Conservation (phyloP, 164 flowering plant species). For the Cinnamomum chago region DNA sequence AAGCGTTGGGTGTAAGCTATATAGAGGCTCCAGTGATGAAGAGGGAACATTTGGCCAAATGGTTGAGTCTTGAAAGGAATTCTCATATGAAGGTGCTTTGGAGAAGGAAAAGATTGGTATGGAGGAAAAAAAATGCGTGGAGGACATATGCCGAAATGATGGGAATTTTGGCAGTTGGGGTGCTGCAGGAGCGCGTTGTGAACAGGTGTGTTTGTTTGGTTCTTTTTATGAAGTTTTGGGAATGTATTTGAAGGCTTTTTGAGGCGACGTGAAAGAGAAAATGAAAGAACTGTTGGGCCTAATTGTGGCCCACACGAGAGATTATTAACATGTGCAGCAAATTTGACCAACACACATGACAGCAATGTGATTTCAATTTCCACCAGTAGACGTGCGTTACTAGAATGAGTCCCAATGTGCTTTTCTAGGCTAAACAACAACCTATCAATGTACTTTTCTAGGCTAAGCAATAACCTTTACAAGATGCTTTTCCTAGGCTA, state of each 20-base stretch:
- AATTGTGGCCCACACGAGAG: no score
- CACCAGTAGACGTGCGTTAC: no score
- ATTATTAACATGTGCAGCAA: no score
- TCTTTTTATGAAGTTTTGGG: neutral
- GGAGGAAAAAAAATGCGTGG: neutral
- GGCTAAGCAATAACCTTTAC: no score
- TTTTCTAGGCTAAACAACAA: no score
- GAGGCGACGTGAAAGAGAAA: neutral
- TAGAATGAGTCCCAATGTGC: no score
- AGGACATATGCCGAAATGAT: neutral
- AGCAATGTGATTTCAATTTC: no score
- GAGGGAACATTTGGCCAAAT: neutral
- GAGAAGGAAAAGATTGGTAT: neutral
- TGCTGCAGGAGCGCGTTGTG: neutral
- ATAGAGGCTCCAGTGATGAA: neutral
- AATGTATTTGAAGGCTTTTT: neutral
- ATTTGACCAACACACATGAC: no score
- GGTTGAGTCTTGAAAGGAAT: neutral
- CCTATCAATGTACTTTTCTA: no score
- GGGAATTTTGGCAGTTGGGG: neutral
- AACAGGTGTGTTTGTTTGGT: neutral
- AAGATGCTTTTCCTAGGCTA: no score
- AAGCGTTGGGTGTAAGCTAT: conserved; percentile 2
- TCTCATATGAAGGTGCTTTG: neutral
- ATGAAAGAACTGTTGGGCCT: neutral